phyloP scores from a whole-genome alignment of 2,329 filamentous ascomycete genomes.

The Thermothelomyces thermophilus region DNA sequence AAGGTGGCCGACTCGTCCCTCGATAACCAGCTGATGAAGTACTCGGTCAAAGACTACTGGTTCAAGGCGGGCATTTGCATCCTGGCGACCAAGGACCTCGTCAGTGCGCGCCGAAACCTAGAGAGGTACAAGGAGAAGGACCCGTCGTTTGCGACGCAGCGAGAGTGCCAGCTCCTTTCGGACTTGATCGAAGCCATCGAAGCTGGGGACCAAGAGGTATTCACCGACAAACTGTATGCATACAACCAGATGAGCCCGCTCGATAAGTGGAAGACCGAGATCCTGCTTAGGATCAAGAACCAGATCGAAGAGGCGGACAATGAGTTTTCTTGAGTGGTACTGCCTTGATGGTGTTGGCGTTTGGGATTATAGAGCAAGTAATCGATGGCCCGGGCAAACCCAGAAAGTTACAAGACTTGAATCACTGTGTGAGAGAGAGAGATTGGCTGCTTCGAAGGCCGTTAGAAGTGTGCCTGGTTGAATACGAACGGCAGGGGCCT shows the following conservation, averaged over 20 bases:
- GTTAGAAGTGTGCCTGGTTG: too few relatives aligned
- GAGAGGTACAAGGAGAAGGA: slow-evolving; percentile 78
- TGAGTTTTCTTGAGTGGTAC: slow-evolving; percentile 31
- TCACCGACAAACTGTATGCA: slow-evolving; percentile 79
- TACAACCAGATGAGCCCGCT: slow-evolving; percentile 90
- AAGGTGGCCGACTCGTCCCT: slow-evolving; percentile 71
- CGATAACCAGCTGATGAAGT: slow-evolving; percentile 87
- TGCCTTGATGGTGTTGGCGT: slow-evolving; percentile 12
- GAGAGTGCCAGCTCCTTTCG: slow-evolving; percentile 73
- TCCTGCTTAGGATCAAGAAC: slow-evolving; percentile 77
- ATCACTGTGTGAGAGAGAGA: not conserved
- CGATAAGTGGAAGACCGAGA: slow-evolving; percentile 93
- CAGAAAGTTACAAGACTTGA: not conserved
- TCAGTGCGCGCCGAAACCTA: slow-evolving; percentile 71
- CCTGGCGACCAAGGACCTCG: slow-evolving; percentile 64
- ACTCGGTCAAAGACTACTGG: slow-evolving; percentile 92
- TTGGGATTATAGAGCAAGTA: slow-evolving; percentile 10
- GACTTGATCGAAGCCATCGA: slow-evolving; percentile 73
- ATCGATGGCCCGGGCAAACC: not conserved
- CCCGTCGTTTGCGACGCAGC: slow-evolving; percentile 65
- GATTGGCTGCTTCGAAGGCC: not conserved
- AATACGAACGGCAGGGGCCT: too few relatives aligned
- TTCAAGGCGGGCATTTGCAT: slow-evolving; percentile 92
- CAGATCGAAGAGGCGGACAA: slow-evolving; percentile 56
- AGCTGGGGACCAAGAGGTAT: slow-evolving; percentile 71